Evolutionary conservation across 2,329 filamentous ascomycete species (phyloP), one percentile per base, ranked within the genome.

Genomic region (Neophaeococcomyces aloes): DNA sequence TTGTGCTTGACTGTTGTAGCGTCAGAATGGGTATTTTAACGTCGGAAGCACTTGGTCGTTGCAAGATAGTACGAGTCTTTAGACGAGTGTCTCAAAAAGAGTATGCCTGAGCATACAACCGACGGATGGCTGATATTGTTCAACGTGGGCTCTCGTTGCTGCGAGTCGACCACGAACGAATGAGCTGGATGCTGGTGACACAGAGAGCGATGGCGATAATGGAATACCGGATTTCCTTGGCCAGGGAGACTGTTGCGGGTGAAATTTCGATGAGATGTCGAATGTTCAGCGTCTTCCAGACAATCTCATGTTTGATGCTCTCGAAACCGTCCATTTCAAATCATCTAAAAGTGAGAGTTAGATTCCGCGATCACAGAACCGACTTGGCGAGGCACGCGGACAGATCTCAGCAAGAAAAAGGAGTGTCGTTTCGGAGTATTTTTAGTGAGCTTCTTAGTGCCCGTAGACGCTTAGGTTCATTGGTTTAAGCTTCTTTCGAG

Each of bases 241-340:
- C 66, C 48, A 75, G 58, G 43, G 64, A 62, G 33, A 70, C 61
- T 39, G 68, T 62, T 14, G 69, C 70, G 15, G 69, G 62, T 36
- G 69, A 69, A 48, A 75, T 57, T 49, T 74, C 67, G 47, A 78
- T 53, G 23, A 66, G 66, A 52, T 76, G 72, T 49, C 66, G 62
- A 50, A 76, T 66, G 43, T 66, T 59, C 46, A 70, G 52, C 50
- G 56, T 61, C 37, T 60, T 59, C 38, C 66, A 62, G 48, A 61
- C 59, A 48, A 70, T 57, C 48, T 65, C 61, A 57, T 72, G 69
- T 53, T 64, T 65, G 41, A 72, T 61, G 45, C 62, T 65, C 38
- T 53, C 43, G 14, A 45, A 13, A 17, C 27, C 35, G 18, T 45
- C 51, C 66, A 53, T 53, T 4, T 41, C 38, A 36, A n/a, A 17